Percentiles rank a stretch among this genome's conserved stretches.
Evolutionary conservation across 1,284 basidiomycete species (phyloP).

Genomic region (Volvariella volvacea): DNA sequence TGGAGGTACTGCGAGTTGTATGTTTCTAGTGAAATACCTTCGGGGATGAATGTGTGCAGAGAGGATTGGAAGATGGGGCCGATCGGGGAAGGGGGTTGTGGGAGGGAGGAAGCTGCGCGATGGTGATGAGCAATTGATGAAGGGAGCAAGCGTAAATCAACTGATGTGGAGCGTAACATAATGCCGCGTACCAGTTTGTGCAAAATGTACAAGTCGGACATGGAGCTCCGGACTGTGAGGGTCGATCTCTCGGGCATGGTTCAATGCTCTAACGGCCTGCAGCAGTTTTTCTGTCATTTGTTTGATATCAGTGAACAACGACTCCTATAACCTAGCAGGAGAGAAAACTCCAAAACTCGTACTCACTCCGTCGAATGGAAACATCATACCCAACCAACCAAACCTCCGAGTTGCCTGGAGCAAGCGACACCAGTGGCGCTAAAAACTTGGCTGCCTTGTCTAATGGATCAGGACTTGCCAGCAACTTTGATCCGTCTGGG

Average conservation of each 20-base stretch:
- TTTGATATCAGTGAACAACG: too few species aligned
- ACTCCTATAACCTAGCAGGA: not conserved
- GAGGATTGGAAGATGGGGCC: conserved; percentile 35
- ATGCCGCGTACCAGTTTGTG: conserved; percentile 37
- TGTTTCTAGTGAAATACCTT: conserved; percentile 48
- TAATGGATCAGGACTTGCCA: conserved; percentile 63
- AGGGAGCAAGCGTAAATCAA: conserved; percentile 1
- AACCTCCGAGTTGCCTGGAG: conserved; percentile 52
- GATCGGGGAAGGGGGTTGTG: conserved; percentile 36
- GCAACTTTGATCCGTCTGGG: conserved; percentile 70
- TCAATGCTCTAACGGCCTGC: conserved; percentile 71
- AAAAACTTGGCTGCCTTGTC: conserved; percentile 75
- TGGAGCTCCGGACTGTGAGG: conserved; percentile 65
- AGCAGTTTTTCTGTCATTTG: conserved; percentile 76
- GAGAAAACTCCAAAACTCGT: not conserved
- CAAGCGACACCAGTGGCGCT: conserved; percentile 55
- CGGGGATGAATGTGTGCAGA: not conserved
- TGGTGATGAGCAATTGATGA: too few species aligned
- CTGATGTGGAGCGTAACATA: conserved; percentile 3
- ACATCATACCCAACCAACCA: conserved; percentile 83
- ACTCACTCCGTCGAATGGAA: conserved; percentile 68
- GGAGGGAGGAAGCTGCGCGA: conserved; percentile 32
- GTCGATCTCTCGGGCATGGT: conserved; percentile 50
- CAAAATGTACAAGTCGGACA: conserved; percentile 63
- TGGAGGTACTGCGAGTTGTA: conserved; percentile 78